Evolutionary conservation across 2,329 filamentous ascomycete genomes (phyloP).

Genomic region (Fusarium miscanthi): DNA sequence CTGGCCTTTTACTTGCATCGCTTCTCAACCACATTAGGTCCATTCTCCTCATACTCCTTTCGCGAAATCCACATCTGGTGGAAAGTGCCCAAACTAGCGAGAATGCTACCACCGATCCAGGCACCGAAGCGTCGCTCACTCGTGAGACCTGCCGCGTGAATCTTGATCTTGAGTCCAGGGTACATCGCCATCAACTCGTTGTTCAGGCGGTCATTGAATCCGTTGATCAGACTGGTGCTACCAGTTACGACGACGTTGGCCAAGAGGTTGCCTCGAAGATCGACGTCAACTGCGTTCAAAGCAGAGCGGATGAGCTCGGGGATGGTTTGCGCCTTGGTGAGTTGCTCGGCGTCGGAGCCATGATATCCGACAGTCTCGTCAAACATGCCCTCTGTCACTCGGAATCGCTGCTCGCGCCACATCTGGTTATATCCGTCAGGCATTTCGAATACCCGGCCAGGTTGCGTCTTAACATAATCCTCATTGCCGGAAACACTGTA

Average conservation of each 20-base stretch:
- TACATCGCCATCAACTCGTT: constrained; percentile 84
- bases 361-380: constrained; percentile 81
- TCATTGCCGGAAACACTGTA: constrained; percentile 76
- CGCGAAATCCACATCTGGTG: constrained; percentile 99
- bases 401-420: constrained; percentile 89
- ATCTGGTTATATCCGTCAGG: constrained; percentile 96
- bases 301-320: constrained; percentile 83
- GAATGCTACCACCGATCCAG: constrained; percentile 96
- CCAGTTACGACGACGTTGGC: constrained; percentile 94
- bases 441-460: constrained; percentile 93
- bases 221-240: constrained; percentile 85
- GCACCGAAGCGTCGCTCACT: constrained; percentile 91
- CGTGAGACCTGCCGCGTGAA: constrained; percentile 86
- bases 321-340: constrained; percentile 81
- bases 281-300: constrained; percentile 85
- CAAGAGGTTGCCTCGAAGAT: constrained; percentile 84
- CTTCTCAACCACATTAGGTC: constrained; percentile 91
- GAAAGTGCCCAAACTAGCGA: constrained; percentile 95
- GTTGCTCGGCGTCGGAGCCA: constrained; percentile 56
- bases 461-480: constrained; percentile 77
- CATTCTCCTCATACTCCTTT: constrained; percentile 98
- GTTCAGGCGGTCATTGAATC: constrained; percentile 91
- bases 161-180: constrained; percentile 86
- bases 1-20: constrained; percentile 78
- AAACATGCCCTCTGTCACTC: constrained; percentile 89